These are phyloP conservation scores for Eucalyptus regnans DNA, from an alignment of 345 rosid species.

Conservation along the genomic window DNA sequence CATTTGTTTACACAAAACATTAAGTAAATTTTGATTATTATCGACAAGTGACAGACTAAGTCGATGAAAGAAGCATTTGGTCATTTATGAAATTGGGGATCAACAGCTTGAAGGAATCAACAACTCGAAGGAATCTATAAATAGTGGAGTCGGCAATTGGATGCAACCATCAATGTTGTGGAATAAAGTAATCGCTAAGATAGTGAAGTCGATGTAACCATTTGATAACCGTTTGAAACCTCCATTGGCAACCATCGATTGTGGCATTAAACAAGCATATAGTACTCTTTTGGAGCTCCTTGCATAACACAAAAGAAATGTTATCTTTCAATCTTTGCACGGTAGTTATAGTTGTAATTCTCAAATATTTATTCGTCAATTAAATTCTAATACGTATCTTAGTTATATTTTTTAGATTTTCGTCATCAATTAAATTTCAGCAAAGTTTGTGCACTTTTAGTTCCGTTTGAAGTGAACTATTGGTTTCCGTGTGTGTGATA, in stretches of 20 bases:
- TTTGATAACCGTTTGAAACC: neutral
- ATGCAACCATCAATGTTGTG: neutral
- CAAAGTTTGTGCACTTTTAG: neutral
- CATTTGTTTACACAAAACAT: neutral
- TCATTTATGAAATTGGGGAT: too few species aligned
- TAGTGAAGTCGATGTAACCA: neutral
- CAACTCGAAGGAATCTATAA: neutral
- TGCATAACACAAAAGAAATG: neutral
- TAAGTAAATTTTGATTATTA: too few species aligned
- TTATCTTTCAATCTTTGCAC: neutral
- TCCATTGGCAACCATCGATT: neutral
- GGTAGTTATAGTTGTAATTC: neutral
- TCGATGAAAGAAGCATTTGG: neutral
- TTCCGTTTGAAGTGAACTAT: neutral
- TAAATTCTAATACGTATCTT: neutral
- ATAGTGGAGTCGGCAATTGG: neutral
- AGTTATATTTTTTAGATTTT: neutral
- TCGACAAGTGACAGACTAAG: neutral
- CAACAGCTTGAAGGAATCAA: neutral
- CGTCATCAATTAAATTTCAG: neutral
- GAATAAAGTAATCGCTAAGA: neutral
- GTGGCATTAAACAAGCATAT: neutral
- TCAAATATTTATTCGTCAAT: neutral
- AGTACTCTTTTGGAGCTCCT: neutral
- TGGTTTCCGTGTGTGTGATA: neutral